A percentile compares a stretch with the other conserved stretches of the same genome.
These are phyloP conservation scores for Claviceps humidiphila DNA, from an alignment of 2,329 filamentous ascomycete species.

Conservation along the genomic window DNA sequence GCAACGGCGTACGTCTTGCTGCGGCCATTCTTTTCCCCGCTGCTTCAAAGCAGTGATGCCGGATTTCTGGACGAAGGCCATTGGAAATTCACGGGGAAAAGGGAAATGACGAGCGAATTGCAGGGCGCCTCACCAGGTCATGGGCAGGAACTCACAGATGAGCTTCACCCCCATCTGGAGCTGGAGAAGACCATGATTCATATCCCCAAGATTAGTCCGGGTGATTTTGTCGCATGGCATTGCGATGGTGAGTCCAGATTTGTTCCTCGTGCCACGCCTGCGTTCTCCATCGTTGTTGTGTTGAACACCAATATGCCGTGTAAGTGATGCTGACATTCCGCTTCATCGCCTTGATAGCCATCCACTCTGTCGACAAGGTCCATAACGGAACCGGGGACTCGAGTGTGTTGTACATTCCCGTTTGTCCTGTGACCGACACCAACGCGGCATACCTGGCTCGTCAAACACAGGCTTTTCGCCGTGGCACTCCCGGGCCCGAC, in stretches of 20 bases:
- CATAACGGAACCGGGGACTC: conserved; percentile 63
- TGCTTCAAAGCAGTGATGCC: conserved; percentile 13
- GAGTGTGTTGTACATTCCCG: conserved; percentile 79
- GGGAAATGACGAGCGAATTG: conserved; percentile 42
- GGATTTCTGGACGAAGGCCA: conserved; percentile 39
- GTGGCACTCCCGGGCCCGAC: conserved; percentile 55
- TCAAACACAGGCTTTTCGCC: conserved; percentile 58
- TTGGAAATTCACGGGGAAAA: conserved; percentile 40
- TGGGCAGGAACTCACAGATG: conserved; percentile 54
- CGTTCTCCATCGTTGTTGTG: not conserved
- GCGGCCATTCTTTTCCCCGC: conserved; percentile 64
- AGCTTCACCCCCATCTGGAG: conserved; percentile 61
- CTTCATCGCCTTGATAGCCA: conserved; percentile 23
- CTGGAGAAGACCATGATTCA: conserved; percentile 56
- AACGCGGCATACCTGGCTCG: conserved; percentile 59
- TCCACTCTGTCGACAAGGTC: conserved; percentile 72
- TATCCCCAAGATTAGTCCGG: conserved; percentile 53
- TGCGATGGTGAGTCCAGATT: conserved; percentile 46
- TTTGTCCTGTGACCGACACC: conserved; percentile 63
- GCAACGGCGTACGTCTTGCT: conserved; percentile 71
- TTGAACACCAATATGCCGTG: not conserved
- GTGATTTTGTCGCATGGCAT: conserved; percentile 77
- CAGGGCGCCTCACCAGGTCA: conserved; percentile 60
- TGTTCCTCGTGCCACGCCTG: not conserved
- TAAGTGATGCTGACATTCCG: not conserved